Evolutionary conservation across 208 protist species (phyloP).

Genomic region (Trypanosoma congolense): DNA sequence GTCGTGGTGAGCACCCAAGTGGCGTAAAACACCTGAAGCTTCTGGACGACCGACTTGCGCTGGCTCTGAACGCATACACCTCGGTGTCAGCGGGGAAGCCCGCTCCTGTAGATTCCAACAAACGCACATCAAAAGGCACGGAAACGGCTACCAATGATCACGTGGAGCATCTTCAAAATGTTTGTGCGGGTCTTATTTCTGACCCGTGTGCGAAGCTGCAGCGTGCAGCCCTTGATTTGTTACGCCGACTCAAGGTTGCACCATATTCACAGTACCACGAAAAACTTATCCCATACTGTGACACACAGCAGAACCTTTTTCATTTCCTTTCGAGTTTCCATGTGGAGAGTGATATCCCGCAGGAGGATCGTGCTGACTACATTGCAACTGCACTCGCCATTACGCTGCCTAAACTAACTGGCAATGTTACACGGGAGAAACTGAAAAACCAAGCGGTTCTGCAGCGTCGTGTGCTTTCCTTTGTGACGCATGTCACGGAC

Average conservation of each 20-base stretch:
- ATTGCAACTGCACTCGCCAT: conserved; percentile 63
- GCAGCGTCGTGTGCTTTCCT: conserved; percentile 63
- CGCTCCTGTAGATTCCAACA: conserved; percentile 12
- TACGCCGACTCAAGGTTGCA: conserved; percentile 65
- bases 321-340: conserved; percentile 76
- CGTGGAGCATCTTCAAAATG: conserved; percentile 32
- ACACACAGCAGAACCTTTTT: conserved; percentile 74
- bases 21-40: conserved; percentile 39
- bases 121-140: conserved; percentile 8
- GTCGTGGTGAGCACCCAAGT: conserved; percentile 53
- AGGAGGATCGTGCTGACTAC: conserved; percentile 55
- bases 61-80: conserved; percentile 67
- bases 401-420: conserved; percentile 73
- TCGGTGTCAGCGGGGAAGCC: conserved; percentile 32
- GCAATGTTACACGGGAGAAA: conserved; percentile 67
- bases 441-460: conserved; percentile 75
- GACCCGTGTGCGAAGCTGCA: conserved; percentile 63
- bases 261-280: conserved; percentile 61
- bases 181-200: conserved; percentile 56
- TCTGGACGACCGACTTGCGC: conserved; percentile 64
- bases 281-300: conserved; percentile 71
- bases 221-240: conserved; percentile 65
- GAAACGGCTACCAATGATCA: conserved; percentile 22
- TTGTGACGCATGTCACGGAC: conserved; percentile 57
- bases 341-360: conserved; percentile 59